Evolutionary conservation across 2,329 filamentous ascomycete genomes (phyloP), one percentile per base, ranked within the genome.

Genomic region (Aspergillus aculeatinus): DNA sequence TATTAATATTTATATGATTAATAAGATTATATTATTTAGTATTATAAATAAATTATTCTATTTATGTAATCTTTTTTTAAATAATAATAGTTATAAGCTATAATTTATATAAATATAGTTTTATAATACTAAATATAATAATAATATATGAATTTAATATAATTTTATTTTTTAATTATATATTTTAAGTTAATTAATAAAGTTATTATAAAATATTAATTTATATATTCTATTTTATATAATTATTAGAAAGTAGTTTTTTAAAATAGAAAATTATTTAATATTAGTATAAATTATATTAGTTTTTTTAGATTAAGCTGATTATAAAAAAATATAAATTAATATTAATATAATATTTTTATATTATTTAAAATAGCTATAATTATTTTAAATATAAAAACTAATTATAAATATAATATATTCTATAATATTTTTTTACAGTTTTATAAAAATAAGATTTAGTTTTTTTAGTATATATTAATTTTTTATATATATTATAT

Each of bases 391-490:
- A 4, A 33, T 33, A 33, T 33, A 33, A 12, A 12, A 12, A 1
- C 31, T 33, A 23, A 19, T 56, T 60, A 12, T 50, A 29, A 2
- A 29, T 58, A 42, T 51, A 49, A 51, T 52, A 31, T 51, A 48
- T 57, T 44, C 54, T 55, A 39, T 55, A 31, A 21, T 55, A 31
- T n/a, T 58, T 57, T 53, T 60, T 56, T 59, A 33, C 2, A 33
- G 3, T 2, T 33, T 12, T 12, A 33, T 33, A 33, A 33, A 33
- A 4, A 33, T 33, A 33, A 12, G 31, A 33, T 1, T 33, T 33
- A 33, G 7, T 33, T 12, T 12, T 33, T 33, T 12, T 33, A 33
- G 9, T 12, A 0, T 12, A 12, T 12, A 33, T 33, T 33, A 33
- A 33, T 33, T n/a, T 12, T 0, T 33, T 33, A 3, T 33, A 33